Percentiles rank a stretch among this genome's conserved stretches.
phyloP scores from a whole-genome alignment of 306 rosid genomes.

The Casuarina glauca region DNA sequence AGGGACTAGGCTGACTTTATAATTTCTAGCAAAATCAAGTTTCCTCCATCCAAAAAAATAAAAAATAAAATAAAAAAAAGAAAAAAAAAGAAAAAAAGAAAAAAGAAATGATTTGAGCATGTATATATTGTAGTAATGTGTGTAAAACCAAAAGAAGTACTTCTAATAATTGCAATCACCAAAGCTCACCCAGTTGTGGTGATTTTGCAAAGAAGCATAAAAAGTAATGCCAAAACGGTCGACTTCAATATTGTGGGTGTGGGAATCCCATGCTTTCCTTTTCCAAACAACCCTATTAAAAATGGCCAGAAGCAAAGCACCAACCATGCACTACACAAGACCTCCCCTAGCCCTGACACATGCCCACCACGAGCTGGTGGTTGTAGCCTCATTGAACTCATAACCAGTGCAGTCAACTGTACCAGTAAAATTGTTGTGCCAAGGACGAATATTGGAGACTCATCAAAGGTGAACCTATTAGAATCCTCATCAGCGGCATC shows the following conservation, averaged over 20 bases:
- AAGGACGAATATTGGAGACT: conserved; percentile 55
- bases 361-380: conserved; percentile 7
- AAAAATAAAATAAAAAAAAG: too few relatives aligned
- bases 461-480: conserved; percentile 51
- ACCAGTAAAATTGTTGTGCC: conserved; percentile 58
- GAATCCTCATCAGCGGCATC: conserved; percentile 20
- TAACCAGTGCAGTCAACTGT: conserved; percentile 39
- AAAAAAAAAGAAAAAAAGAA: too few relatives aligned
- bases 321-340: conserved; percentile 16
- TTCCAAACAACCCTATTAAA: neutral
- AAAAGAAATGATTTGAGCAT: too few relatives aligned
- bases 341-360: conserved; percentile 54
- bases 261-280: neutral
- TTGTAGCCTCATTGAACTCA: conserved; percentile 33
- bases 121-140: too few relatives aligned
- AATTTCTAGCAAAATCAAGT: too few relatives aligned
- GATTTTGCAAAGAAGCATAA: neutral
- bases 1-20: too few relatives aligned
- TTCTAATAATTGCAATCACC: neutral
- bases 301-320: too few relatives aligned
- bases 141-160: too few relatives aligned
- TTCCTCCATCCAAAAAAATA: too few relatives aligned
- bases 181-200: neutral
- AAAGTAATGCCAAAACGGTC: neutral
- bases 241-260: neutral